A percentile compares a stretch with the other conserved stretches of the same genome.
These are phyloP conservation scores for Kwoniella dejecticola DNA, from an alignment of 768 basidiomycete genomes.

Conservation along the genomic window DNA sequence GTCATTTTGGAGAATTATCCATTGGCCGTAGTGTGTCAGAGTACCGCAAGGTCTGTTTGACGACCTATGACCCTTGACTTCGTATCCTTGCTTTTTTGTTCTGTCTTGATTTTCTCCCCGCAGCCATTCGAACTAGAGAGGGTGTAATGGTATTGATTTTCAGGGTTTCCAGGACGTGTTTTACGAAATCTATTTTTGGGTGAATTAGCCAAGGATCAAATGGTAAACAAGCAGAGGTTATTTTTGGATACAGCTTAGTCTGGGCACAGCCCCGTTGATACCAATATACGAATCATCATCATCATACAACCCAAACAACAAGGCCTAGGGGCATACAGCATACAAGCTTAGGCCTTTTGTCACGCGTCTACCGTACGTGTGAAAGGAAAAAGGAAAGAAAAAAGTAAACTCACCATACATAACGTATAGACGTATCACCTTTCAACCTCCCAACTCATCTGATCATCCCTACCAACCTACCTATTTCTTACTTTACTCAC, in stretches of 20 bases:
- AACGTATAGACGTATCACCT: too few species aligned
- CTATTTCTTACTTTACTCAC: conserved; percentile 10
- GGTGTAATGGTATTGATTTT: not conserved
- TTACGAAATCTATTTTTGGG: not conserved
- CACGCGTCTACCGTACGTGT: too few species aligned
- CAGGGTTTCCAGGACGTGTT: not conserved
- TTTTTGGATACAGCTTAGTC: conserved; percentile 10
- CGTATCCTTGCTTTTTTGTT: not conserved
- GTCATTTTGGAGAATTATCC: too few species aligned
- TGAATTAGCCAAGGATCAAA: not conserved
- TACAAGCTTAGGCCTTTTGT: not conserved
- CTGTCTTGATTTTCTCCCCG: not conserved
- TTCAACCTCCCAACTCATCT: not conserved
- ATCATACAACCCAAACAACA: not conserved
- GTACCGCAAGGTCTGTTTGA: too few species aligned
- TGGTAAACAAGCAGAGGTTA: conserved; percentile 5
- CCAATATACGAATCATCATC: not conserved
- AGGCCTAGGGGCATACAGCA: not conserved
- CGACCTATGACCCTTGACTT: not conserved
- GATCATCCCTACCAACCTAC: too few species aligned
- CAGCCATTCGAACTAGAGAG: not conserved
- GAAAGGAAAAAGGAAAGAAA: too few species aligned
- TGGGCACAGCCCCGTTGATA: not conserved
- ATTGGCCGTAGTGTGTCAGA: too few species aligned
- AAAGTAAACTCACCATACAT: too few species aligned